phyloP scores from a whole-genome alignment of 202 grass and related monocot genomes.

The Carex arenaria region DNA sequence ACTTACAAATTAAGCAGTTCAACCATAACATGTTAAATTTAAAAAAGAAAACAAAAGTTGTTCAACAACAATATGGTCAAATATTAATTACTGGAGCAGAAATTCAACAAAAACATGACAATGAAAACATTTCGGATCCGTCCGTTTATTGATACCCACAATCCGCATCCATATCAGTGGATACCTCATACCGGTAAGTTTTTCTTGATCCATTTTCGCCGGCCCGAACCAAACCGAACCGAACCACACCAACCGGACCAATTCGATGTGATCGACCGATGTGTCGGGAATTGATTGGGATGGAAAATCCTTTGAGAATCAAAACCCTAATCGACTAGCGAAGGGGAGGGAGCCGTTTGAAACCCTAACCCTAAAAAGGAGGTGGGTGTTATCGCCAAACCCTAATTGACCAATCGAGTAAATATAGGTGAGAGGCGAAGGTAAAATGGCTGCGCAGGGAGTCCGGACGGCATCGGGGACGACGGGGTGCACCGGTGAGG shows the following conservation, averaged over 20 bases:
- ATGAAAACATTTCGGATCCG: too few relatives aligned
- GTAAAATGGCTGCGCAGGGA: background rate
- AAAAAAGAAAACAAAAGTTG: too few relatives aligned
- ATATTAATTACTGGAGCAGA: too few relatives aligned
- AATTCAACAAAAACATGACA: too few relatives aligned
- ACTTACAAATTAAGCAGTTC: too few relatives aligned
- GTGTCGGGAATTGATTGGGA: background rate
- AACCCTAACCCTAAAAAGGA: slow-evolving; percentile 5
- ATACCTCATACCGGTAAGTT: background rate
- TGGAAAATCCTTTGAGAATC: background rate
- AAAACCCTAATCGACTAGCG: background rate
- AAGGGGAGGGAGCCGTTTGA: background rate
- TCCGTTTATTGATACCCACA: background rate
- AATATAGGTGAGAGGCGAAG: background rate
- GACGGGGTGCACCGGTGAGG: slow-evolving; percentile 56
- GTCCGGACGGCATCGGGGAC: slow-evolving; percentile 3
- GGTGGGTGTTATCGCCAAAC: background rate
- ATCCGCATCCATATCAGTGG: background rate
- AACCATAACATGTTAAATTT: too few relatives aligned
- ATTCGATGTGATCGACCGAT: background rate
- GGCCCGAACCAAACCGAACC: too few relatives aligned
- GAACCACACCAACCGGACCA: background rate
- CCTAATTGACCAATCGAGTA: background rate
- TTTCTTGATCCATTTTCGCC: too few relatives aligned
- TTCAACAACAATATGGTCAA: too few relatives aligned